phyloP scores from a whole-genome alignment of 495 filamentous ascomycete genomes.

The Aspergillus nidulans region DNA sequence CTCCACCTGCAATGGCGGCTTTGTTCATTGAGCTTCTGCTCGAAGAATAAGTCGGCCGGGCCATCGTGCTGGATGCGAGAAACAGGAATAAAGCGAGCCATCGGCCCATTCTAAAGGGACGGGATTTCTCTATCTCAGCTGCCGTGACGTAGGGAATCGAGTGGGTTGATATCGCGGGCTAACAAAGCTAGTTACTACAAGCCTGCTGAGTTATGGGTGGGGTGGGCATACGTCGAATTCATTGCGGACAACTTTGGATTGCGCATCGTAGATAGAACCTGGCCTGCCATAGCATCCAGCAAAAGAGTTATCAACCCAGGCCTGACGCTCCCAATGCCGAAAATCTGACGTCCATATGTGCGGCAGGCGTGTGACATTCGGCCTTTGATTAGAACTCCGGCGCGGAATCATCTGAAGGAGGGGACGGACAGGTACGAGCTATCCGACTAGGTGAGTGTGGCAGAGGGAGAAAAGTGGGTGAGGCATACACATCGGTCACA shows the following conservation, averaged over 20 bases:
- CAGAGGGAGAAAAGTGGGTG: background rate
- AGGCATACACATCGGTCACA: background rate
- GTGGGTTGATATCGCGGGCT: constrained; percentile 1
- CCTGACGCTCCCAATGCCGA: constrained; percentile 17
- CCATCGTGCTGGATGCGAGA: too few relatives aligned
- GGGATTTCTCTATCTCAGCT: constrained; percentile 11
- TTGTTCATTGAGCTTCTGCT: background rate
- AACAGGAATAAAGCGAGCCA: background rate
- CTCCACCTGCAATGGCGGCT: constrained; percentile 4
- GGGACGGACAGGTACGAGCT: constrained; percentile 17
- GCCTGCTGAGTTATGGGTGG: background rate
- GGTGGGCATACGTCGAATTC: constrained; percentile 12
- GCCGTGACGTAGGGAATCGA: constrained; percentile 10
- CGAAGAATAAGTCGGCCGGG: background rate
- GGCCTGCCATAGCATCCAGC: constrained; percentile 17
- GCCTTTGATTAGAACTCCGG: constrained; percentile 1
- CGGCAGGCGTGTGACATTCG: constrained; percentile 15
- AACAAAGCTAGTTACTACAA: background rate
- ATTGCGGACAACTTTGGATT: constrained; percentile 7
- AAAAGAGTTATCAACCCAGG: constrained; percentile 1
- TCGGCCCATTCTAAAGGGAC: constrained; percentile 10
- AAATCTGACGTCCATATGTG: constrained; percentile 15
- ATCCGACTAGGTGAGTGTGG: background rate
- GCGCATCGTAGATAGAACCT: constrained; percentile 17
- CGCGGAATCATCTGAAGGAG: constrained; percentile 16